These are phyloP conservation scores for Aphanomyces stellatus DNA, from an alignment of 352 stramenopile genomes.

Conservation along the genomic window DNA sequence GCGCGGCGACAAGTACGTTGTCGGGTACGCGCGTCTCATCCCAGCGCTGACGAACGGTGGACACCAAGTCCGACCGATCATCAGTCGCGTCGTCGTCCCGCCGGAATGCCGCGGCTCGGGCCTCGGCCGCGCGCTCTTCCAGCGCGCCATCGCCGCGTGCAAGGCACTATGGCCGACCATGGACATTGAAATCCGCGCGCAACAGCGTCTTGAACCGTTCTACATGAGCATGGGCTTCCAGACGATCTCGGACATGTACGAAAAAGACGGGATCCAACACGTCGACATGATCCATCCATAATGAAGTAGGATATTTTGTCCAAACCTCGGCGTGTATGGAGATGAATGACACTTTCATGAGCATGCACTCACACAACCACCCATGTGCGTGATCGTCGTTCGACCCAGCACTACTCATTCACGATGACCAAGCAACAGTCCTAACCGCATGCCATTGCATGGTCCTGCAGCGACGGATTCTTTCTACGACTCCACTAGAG, in stretches of 20 bases:
- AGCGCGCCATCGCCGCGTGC: constrained; percentile 7
- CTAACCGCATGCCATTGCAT: no score
- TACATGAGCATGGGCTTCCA: constrained; percentile 16
- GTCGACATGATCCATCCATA: no score
- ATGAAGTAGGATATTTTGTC: no score
- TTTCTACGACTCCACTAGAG: no score
- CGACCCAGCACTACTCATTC: no score
- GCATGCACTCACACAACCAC: no score
- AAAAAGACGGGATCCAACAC: constrained; percentile 16
- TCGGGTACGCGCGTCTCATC: constrained; percentile 10
- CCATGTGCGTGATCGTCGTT: no score
- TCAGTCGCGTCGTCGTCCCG: constrained; percentile 5
- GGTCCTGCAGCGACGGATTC: no score
- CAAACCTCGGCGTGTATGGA: no score
- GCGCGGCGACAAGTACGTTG: not conserved
- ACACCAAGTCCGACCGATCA: constrained; percentile 10
- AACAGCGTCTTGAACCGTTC: not conserved
- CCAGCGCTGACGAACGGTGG: not conserved
- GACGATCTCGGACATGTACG: not conserved
- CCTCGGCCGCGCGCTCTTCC: not conserved
- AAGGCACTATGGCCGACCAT: not conserved
- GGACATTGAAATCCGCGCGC: constrained; percentile 15
- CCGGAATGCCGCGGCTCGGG: not conserved
- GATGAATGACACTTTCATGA: no score
- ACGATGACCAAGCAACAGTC: no score